Percentiles rank a stretch among this genome's conserved stretches.
phyloP scores from a whole-genome alignment of 257 asterid species.

The Gardenia jasminoides region DNA sequence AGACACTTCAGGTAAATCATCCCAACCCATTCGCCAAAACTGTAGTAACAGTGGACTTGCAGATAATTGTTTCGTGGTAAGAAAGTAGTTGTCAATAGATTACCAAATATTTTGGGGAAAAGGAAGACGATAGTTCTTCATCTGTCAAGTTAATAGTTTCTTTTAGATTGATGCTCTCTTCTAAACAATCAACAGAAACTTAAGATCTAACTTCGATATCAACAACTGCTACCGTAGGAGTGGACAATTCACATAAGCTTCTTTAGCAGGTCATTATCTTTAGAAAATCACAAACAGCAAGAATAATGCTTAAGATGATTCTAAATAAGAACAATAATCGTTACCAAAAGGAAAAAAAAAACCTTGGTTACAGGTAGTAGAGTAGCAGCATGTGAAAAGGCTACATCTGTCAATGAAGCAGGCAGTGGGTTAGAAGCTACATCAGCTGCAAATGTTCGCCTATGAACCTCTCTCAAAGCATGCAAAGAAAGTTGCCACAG shows the following conservation, averaged over 20 bases:
- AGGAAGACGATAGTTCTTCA: not conserved
- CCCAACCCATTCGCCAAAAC: not conserved
- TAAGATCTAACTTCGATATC: constrained; percentile 3
- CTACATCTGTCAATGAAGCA: constrained; percentile 96
- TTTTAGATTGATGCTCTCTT: not conserved
- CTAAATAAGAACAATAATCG: constrained; percentile 15
- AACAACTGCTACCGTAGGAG: not conserved
- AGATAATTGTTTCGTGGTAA: not conserved
- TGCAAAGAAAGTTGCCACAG: constrained; percentile 98
- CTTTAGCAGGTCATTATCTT: constrained; percentile 1
- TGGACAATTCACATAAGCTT: constrained; percentile 3
- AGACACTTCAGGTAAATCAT: not conserved
- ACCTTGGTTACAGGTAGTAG: constrained; percentile 97
- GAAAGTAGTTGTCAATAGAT: not conserved
- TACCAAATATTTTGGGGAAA: not conserved
- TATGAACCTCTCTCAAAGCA: constrained; percentile 96
- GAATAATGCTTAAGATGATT: not conserved
- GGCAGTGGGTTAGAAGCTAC: constrained; percentile 90
- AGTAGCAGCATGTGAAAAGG: constrained; percentile 98
- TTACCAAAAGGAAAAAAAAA: constrained; percentile 15
- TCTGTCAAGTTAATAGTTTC: not conserved
- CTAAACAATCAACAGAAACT: constrained; percentile 1
- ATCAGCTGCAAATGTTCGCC: constrained; percentile 86
- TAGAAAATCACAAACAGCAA: not conserved
- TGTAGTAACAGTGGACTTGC: not conserved